Conservation (phyloP, 805 yeast species). For the Zygoascus tannicola region DNA sequence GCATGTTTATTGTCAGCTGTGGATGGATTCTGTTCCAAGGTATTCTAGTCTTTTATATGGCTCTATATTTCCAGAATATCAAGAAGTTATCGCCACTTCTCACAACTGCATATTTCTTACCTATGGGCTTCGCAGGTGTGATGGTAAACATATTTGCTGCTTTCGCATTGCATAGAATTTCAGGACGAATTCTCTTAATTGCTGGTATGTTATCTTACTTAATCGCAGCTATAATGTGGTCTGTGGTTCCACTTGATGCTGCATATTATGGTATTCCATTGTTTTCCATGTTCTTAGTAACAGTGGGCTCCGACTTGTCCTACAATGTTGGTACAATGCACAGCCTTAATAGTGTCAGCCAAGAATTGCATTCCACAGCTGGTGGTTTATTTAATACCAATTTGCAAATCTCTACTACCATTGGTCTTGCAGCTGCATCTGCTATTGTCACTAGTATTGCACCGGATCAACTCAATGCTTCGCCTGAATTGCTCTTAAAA, state of each 20-base stretch:
- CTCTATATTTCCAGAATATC: conserved; percentile 37
- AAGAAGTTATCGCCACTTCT: conserved; percentile 32
- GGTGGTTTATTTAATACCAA: conserved; percentile 42
- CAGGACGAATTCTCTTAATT: conserved; percentile 33
- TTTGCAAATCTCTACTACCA: conserved; percentile 33
- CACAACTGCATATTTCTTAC: conserved; percentile 36
- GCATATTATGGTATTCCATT: conserved; percentile 40
- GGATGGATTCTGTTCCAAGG: conserved; percentile 39
- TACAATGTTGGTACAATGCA: conserved; percentile 39
- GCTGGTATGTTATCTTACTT: conserved; percentile 32
- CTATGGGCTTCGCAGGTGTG: conserved; percentile 37
- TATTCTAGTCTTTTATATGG: conserved; percentile 31
- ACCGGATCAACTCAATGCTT: conserved; percentile 8
- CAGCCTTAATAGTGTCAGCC: conserved; percentile 34
- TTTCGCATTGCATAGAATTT: conserved; percentile 35
- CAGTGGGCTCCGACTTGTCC: conserved; percentile 40
- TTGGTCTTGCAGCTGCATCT: conserved; percentile 36
- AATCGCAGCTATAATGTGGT: conserved; percentile 35
- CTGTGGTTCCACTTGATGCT: conserved; percentile 29
- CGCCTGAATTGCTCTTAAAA: conserved; percentile 9
- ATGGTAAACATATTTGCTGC: conserved; percentile 40
- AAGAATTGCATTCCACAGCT: conserved; percentile 35
- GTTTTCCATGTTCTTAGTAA: conserved; percentile 34
- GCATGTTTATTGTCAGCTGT: conserved; percentile 32
- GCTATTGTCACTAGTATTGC: conserved; percentile 26